Evolutionary conservation across 2,329 filamentous ascomycete species (phyloP).

Genomic region (Xylaria sp.): DNA sequence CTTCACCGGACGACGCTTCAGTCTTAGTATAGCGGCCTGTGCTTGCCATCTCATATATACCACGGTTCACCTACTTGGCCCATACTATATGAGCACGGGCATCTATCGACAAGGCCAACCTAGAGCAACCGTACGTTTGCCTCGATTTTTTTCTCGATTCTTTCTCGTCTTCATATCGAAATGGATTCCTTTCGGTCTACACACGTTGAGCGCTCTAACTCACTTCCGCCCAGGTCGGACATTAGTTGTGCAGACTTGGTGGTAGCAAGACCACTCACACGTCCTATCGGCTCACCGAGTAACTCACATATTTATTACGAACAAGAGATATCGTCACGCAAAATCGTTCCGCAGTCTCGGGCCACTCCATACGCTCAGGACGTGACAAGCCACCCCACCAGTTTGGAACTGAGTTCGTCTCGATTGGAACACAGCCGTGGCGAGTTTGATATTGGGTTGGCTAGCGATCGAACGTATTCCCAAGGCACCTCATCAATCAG

Average conservation of each 20-base stretch:
- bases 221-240: slow-evolving; percentile 51
- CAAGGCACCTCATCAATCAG: slow-evolving; percentile 45
- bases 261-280: slow-evolving; percentile 37
- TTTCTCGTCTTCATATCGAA: slow-evolving; percentile 40
- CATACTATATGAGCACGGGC: slow-evolving; percentile 8
- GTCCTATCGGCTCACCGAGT: slow-evolving; percentile 44
- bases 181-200: slow-evolving; percentile 47
- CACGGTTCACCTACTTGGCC: slow-evolving; percentile 20
- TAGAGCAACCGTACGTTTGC: slow-evolving; percentile 44
- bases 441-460: slow-evolving; percentile 47
- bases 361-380: slow-evolving; percentile 37
- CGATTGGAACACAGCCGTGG: slow-evolving; percentile 20
- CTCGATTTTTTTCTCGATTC: slow-evolving; percentile 42
- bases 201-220: slow-evolving; percentile 49
- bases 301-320: slow-evolving; percentile 30
- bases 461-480: slow-evolving; percentile 37
- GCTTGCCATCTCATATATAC: slow-evolving; percentile 31
- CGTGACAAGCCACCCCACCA: slow-evolving; percentile 36
- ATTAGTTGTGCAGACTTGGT: slow-evolving; percentile 46
- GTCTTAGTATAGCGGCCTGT: slow-evolving; percentile 19
- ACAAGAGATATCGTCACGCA: slow-evolving; percentile 26
- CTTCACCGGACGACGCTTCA: slow-evolving; percentile 36
- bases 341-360: slow-evolving; percentile 16
- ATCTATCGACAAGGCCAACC: slow-evolving; percentile 18
- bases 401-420: slow-evolving; percentile 15